Percentiles rank a stretch among this genome's conserved stretches.
Conservation (phyloP, 805 yeast species). For the Blastobotrys americana region DNA sequence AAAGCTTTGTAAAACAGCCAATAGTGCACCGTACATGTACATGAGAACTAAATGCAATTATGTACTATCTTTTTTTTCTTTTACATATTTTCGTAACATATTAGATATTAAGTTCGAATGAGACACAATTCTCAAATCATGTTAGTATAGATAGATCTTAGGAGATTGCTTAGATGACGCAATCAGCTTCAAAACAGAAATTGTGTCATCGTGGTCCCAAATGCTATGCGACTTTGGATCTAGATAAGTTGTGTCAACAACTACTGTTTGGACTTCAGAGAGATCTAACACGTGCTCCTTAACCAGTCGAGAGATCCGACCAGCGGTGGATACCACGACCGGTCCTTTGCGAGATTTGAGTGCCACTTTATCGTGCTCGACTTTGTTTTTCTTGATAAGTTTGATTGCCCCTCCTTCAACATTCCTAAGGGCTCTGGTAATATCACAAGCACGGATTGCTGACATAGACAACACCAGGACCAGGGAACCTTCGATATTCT, state of each 20-base stretch:
- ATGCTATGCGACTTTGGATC: constrained; percentile 54
- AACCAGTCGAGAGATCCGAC: constrained; percentile 45
- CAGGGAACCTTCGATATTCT: constrained; percentile 29
- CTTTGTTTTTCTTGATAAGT: constrained; percentile 65
- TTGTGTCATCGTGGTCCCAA: constrained; percentile 42
- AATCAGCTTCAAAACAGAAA: constrained; percentile 19
- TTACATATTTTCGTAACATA: too few relatives aligned
- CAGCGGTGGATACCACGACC: constrained; percentile 58
- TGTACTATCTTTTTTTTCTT: too few relatives aligned
- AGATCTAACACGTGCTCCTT: constrained; percentile 37
- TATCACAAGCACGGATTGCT: constrained; percentile 81
- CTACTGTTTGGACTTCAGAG: constrained; percentile 44
- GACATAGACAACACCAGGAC: constrained; percentile 59
- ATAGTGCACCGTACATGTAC: too few relatives aligned
- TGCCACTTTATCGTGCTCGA: constrained; percentile 52
- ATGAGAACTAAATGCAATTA: too few relatives aligned
- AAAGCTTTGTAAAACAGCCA: too few relatives aligned
- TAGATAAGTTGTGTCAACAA: constrained; percentile 54
- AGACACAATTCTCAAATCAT: background rate
- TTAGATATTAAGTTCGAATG: too few relatives aligned
- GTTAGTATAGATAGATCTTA: constrained; percentile 46
- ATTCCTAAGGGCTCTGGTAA: constrained; percentile 52
- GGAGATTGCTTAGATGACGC: constrained; percentile 32
- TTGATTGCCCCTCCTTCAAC: constrained; percentile 52
- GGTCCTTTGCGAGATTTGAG: constrained; percentile 34